Base-by-base conservation (phyloP, 2,329 filamentous ascomycete species). In the Microsporum ferrugineum region DNA sequence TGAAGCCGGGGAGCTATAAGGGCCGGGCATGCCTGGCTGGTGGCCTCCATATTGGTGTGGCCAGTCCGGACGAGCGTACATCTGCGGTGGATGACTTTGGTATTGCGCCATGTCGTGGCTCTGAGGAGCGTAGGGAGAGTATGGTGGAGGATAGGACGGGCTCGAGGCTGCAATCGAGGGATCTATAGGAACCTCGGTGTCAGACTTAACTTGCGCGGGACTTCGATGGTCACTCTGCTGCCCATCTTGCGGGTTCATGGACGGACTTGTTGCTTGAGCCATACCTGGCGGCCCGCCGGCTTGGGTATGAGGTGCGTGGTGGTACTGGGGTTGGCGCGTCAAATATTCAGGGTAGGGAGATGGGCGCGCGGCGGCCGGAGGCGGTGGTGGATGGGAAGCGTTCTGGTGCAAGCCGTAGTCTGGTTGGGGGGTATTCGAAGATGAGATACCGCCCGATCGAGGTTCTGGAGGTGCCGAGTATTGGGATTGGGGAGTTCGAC, bases 231-330 rank as follows among this genome's bases (percentile, higher is more conserved):
- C 77, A 80, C 78, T 87, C 79, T 82, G 81, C 72, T 80, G 80
- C 75, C 81, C 88, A 89, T 91, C 88, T 83, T 86, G 57, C 80
- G 89, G 81, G 85, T 88, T 71, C 65, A 68, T 84, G 79, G 89
- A 96, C 91, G 89, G 89, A 96, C 91, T 96, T 88, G 89, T 89
- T 87, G 90, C 85, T 89, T 96, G 91, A 85, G 91, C 90, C 91
- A 96, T 96, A 86, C 87, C 88, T 85, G 85, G 88, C 78, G 87
- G 84, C 78, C 85, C 85, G 78, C 83, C 85, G 76, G 85, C 82
- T 75, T 85, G 84, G 76, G 83, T 86, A 79, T 83, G 84, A 62
- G 76, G 89, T 80, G 77, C 86, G 71, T 77, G 85, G 77, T 90
- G 87, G 80, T 94, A 94, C 72, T 86, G 82, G 69, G 73, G 76